Conservation (phyloP, 768 basidiomycete genomes). For the Russula foetens region DNA sequence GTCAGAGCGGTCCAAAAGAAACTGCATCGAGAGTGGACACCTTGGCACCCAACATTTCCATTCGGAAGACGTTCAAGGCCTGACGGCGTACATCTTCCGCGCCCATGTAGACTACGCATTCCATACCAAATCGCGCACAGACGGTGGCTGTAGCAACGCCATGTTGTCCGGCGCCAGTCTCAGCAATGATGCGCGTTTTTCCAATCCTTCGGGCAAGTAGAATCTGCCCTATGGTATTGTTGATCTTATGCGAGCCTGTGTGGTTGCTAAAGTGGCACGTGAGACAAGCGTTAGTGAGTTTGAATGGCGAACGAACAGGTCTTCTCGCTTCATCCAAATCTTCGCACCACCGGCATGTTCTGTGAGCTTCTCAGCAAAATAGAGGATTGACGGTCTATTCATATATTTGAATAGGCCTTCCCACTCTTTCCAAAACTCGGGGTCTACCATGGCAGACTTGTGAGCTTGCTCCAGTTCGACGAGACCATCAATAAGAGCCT, state of each 20-base stretch:
- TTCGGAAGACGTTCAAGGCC: conserved; percentile 95
- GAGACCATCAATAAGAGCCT: conserved; percentile 89
- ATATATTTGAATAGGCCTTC: conserved; percentile 85
- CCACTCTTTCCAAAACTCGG: conserved; percentile 89
- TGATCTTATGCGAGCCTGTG: conserved; percentile 98
- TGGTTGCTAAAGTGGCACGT: conserved; percentile 57
- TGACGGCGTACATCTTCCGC: conserved; percentile 94
- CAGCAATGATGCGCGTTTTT: conserved; percentile 95
- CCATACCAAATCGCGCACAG: conserved; percentile 91
- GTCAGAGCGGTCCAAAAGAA: neutral
- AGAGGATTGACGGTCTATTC: conserved; percentile 87
- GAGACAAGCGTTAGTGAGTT: neutral
- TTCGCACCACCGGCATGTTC: conserved; percentile 86
- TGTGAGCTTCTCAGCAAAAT: conserved; percentile 86
- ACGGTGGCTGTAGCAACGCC: conserved; percentile 98
- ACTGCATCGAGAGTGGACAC: conserved; percentile 27
- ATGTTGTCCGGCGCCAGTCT: conserved; percentile 98
- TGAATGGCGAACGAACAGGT: conserved; percentile 42
- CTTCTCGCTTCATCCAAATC: conserved; percentile 97
- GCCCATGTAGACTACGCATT: conserved; percentile 98
- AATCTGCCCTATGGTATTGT: conserved; percentile 98
- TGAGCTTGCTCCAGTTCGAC: conserved; percentile 88
- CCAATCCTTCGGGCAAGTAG: conserved; percentile 89
- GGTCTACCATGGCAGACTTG: conserved; percentile 77
- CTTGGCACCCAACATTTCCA: conserved; percentile 94